These are phyloP conservation scores for Globisporangium rhizosaccharum DNA, from an alignment of 352 stramenopile genomes.

Conservation along the genomic window DNA sequence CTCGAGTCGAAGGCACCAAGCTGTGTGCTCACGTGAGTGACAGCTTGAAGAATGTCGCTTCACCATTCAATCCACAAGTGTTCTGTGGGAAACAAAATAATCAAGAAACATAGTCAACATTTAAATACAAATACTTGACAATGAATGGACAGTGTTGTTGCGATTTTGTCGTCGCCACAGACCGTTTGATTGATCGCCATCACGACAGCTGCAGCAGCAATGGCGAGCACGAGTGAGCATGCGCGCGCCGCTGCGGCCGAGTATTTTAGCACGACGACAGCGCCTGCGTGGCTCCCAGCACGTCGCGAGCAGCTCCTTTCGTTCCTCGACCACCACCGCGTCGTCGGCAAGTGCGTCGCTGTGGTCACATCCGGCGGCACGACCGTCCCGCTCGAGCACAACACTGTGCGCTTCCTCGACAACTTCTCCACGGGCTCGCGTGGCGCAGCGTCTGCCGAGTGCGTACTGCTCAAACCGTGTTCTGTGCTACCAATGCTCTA, in stretches of 20 bases:
- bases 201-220: too few relatives aligned
- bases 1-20: too few relatives aligned
- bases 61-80: too few relatives aligned
- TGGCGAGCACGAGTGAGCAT: not conserved
- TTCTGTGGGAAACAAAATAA: too few relatives aligned
- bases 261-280: slow-evolving; percentile 52
- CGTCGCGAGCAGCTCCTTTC: slow-evolving; percentile 36
- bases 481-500: not conserved
- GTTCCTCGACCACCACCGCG: slow-evolving; percentile 63
- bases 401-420: slow-evolving; percentile 96
- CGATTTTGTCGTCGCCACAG: too few relatives aligned
- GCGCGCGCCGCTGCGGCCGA: slow-evolving; percentile 27
- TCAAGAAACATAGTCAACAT: too few relatives aligned
- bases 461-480: slow-evolving; percentile 8
- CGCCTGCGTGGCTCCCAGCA: slow-evolving; percentile 29
- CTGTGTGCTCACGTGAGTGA: too few relatives aligned
- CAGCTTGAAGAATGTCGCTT: too few relatives aligned
- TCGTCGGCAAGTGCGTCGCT: slow-evolving; percentile 79
- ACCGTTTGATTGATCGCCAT: too few relatives aligned
- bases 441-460: slow-evolving; percentile 79
- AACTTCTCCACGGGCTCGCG: slow-evolving; percentile 96
- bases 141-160: too few relatives aligned
- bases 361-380: slow-evolving; percentile 95
- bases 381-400: slow-evolving; percentile 92
- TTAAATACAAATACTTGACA: too few relatives aligned